Conservation (phyloP, 2,329 filamentous ascomycete genomes). For the Botryotinia narcissicola region DNA sequence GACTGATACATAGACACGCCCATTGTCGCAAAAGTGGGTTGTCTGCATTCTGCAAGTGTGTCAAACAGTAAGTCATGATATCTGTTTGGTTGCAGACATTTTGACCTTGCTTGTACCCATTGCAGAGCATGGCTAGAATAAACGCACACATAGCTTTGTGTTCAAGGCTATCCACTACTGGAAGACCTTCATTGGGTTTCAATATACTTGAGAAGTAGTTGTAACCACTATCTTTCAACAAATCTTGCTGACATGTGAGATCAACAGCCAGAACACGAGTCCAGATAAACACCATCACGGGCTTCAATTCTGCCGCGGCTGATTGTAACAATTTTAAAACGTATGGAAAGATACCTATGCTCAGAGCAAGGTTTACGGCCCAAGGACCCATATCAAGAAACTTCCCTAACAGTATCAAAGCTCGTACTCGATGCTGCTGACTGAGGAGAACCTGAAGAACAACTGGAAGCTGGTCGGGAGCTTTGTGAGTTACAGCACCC, state of each 20-base stretch:
- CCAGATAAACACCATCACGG: constrained; percentile 99
- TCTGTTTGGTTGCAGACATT: constrained; percentile 87
- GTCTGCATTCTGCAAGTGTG: constrained; percentile 78
- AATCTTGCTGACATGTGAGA: constrained; percentile 85
- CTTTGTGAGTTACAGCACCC: constrained; percentile 78
- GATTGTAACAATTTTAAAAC: constrained; percentile 97
- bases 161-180: constrained; percentile 84
- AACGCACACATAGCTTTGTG: constrained; percentile 99
- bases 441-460: constrained; percentile 94
- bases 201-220: constrained; percentile 95
- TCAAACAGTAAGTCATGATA: constrained; percentile 83
- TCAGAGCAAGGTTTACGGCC: constrained; percentile 96
- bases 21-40: constrained; percentile 90
- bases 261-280: constrained; percentile 93
- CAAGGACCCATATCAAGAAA: constrained; percentile 95
- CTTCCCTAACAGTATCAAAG: constrained; percentile 85
- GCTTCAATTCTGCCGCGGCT: constrained; percentile 89
- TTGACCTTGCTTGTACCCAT: constrained; percentile 87
- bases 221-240: constrained; percentile 96
- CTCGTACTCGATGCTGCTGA: constrained; percentile 88
- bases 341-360: constrained; percentile 98
- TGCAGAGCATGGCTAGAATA: constrained; percentile 95
- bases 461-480: constrained; percentile 92
- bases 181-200: constrained; percentile 77
- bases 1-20: constrained; percentile 92